These are phyloP conservation scores for Colletotrichum liriopes DNA, from an alignment of 2,329 filamentous ascomycete species.

Conservation along the genomic window DNA sequence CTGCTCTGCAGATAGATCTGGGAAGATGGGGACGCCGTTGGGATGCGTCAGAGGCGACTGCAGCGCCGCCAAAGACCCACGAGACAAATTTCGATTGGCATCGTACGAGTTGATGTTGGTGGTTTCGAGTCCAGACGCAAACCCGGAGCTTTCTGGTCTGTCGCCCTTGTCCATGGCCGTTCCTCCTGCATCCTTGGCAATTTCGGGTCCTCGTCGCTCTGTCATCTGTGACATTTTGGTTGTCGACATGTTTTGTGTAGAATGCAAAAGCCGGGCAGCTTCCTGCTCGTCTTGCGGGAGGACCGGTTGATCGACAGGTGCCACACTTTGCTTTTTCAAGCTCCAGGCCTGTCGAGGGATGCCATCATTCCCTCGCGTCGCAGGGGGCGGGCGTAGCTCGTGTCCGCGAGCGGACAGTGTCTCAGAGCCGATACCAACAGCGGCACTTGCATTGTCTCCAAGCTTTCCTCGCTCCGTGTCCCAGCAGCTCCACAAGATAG, in stretches of 20 bases:
- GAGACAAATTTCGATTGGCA: neutral
- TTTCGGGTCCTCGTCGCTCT: neutral
- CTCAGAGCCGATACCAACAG: conserved; percentile 12
- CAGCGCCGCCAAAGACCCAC: conserved; percentile 37
- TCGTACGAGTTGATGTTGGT: neutral
- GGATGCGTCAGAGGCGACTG: conserved; percentile 55
- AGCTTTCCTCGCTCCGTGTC: neutral
- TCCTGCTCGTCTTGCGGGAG: neutral
- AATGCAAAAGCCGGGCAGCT: neutral
- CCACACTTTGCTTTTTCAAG: neutral
- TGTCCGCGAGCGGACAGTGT: conserved; percentile 30
- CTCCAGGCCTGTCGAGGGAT: conserved; percentile 14
- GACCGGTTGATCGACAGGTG: neutral
- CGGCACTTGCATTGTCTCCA: neutral
- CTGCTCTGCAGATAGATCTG: conserved; percentile 52
- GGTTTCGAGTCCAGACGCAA: neutral
- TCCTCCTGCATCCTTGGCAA: neutral
- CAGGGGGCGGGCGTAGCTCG: neutral
- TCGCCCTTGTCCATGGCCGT: neutral
- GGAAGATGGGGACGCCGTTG: conserved; percentile 56
- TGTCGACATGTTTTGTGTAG: neutral
- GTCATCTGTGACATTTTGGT: neutral
- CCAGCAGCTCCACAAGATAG: neutral
- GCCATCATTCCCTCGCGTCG: conserved; percentile 1
- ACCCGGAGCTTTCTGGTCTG: neutral